phyloP scores from a whole-genome alignment of 495 filamentous ascomycete species.

The Talaromyces borbonicus region DNA sequence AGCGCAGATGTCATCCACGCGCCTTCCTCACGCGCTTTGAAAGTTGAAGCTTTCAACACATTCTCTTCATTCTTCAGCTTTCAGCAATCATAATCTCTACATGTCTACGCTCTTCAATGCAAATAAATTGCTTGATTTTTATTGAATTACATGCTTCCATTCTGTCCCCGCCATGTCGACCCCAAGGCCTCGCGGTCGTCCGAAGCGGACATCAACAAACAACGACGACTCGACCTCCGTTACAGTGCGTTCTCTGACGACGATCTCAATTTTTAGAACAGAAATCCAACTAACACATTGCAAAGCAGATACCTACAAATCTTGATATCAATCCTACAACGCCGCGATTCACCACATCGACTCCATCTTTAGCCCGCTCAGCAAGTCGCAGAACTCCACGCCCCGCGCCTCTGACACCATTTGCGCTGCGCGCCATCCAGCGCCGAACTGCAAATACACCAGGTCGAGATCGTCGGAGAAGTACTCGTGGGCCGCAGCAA shows the following conservation, averaged over 20 bases:
- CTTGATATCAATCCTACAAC: slow-evolving; percentile 20
- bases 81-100: too few relatives aligned
- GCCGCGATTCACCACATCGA: slow-evolving; percentile 24
- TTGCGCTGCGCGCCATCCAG: slow-evolving; percentile 62
- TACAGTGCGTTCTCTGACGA: not conserved
- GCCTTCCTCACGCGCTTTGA: slow-evolving; percentile 5
- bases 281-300: not conserved
- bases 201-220: slow-evolving; percentile 6
- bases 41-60: not conserved
- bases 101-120: too few relatives aligned
- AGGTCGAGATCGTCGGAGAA: slow-evolving; percentile 54
- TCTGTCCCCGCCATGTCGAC: slow-evolving; percentile 20
- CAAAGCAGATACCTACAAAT: not conserved
- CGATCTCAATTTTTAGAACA: not conserved
- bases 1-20: slow-evolving; percentile 11
- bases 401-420: slow-evolving; percentile 53
- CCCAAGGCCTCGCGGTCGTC: slow-evolving; percentile 26
- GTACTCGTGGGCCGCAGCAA: slow-evolving; percentile 50
- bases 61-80: slow-evolving; percentile 1
- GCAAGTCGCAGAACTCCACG: slow-evolving; percentile 23
- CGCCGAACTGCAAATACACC: slow-evolving; percentile 71
- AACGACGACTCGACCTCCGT: not conserved
- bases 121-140: too few relatives aligned
- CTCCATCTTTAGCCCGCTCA: slow-evolving; percentile 27
- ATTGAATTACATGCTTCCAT: too few relatives aligned